Percentiles rank a stretch among this genome's conserved stretches.
Evolutionary conservation across 1,284 basidiomycete species (phyloP).

Genomic region (Earliella scabrosa): DNA sequence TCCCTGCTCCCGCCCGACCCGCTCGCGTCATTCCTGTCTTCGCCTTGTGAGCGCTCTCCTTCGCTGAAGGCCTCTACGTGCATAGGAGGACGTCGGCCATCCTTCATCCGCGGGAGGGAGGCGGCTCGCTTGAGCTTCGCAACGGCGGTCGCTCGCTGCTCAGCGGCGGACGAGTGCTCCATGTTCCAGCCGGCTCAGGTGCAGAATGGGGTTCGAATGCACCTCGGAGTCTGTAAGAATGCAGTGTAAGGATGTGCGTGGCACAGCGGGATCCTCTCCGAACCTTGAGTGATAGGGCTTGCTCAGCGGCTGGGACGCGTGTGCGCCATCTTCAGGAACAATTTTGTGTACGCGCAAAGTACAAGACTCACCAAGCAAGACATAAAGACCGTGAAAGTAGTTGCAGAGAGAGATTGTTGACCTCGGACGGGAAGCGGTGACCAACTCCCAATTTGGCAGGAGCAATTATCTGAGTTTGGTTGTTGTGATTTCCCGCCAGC

Average conservation of each 20-base stretch:
- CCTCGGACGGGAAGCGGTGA: constrained; percentile 13
- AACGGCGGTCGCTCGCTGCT: constrained; percentile 82
- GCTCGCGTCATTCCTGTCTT: constrained; percentile 30
- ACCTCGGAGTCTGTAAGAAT: constrained; percentile 36
- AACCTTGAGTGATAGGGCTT: constrained; percentile 23
- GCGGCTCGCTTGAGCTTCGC: constrained; percentile 89
- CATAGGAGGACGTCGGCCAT: constrained; percentile 84
- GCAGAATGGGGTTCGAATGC: constrained; percentile 27
- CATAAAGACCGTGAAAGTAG: constrained; percentile 23
- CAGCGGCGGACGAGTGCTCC: constrained; percentile 57
- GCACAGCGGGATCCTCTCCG: constrained; percentile 19
- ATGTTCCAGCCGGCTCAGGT: constrained; percentile 33
- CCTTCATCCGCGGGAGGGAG: constrained; percentile 86
- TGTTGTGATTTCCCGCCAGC: constrained; percentile 1
- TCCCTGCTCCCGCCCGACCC: constrained; percentile 24
- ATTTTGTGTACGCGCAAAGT: no score
- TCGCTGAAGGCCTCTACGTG: constrained; percentile 79
- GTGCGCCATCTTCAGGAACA: background rate
- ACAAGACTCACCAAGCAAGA: constrained; percentile 25
- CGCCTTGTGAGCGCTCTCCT: constrained; percentile 60
- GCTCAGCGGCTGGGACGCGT: constrained; percentile 13
- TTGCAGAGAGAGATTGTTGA: constrained; percentile 7
- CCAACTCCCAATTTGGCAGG: constrained; percentile 2
- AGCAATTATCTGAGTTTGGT: constrained; percentile 4
- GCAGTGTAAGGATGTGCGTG: constrained; percentile 25